Conservation (phyloP, 192 early-diverging fungal genomes). For the Powellomyces hirtus region DNA sequence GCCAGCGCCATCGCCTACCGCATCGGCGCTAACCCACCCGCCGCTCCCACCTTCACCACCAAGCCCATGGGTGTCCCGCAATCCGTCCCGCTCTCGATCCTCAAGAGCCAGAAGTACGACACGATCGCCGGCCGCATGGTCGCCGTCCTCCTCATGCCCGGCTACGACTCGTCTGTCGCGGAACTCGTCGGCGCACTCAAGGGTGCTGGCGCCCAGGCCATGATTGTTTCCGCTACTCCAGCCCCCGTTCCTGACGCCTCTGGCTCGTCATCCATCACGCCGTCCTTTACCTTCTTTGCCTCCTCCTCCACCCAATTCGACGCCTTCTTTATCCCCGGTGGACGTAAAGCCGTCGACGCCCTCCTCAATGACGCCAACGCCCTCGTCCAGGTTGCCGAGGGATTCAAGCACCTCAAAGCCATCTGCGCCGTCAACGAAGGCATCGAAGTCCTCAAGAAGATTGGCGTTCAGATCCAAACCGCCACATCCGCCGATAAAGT, state of each 20-base stretch:
- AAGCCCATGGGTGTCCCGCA: neutral
- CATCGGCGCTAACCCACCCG: slow-evolving; percentile 10
- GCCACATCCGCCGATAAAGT: neutral
- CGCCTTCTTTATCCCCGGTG: slow-evolving; percentile 23
- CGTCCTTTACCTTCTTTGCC: slow-evolving; percentile 16
- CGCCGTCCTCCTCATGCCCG: slow-evolving; percentile 23
- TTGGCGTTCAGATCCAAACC: neutral
- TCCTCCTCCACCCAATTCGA: slow-evolving; percentile 23
- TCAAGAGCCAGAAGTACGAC: slow-evolving; percentile 9
- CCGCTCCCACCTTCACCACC: neutral
- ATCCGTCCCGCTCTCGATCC: slow-evolving; percentile 2
- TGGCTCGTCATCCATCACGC: neutral
- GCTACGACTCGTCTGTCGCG: slow-evolving; percentile 7
- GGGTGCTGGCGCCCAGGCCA: slow-evolving; percentile 1
- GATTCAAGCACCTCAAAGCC: slow-evolving; percentile 27
- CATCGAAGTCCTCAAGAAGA: neutral
- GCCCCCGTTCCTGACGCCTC: slow-evolving; percentile 22
- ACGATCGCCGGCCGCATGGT: slow-evolving; percentile 17
- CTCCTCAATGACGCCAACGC: slow-evolving; percentile 7
- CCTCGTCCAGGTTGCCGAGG: slow-evolving; percentile 15
- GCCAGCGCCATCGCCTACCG: neutral
- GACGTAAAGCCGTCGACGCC: slow-evolving; percentile 10
- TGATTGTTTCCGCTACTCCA: slow-evolving; percentile 6
- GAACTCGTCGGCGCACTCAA: slow-evolving; percentile 12
- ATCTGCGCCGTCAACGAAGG: slow-evolving; percentile 26